Evolutionary conservation across 2,329 filamentous ascomycete species (phyloP).

Genomic region (Clonostachys solani): DNA sequence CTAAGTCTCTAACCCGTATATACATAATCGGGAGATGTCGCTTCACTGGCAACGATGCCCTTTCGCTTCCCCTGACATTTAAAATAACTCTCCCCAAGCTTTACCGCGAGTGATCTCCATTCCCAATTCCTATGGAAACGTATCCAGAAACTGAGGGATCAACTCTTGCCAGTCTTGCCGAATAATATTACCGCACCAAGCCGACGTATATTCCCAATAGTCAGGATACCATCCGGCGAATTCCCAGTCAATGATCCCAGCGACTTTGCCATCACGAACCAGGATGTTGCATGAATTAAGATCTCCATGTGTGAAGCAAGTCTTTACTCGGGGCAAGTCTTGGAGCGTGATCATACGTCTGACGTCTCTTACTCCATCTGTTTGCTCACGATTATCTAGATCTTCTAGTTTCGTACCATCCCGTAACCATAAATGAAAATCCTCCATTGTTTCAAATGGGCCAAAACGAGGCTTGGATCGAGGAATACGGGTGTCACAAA

Average conservation of each 20-base stretch:
- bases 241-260: conserved; percentile 36
- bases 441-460: conserved; percentile 15
- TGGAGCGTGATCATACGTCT: conserved; percentile 8
- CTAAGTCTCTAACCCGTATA: not conserved
- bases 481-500: not conserved
- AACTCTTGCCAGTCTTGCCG: conserved; percentile 13
- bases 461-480: conserved; percentile 5
- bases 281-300: conserved; percentile 38
- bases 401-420: not conserved
- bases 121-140: conserved; percentile 6
- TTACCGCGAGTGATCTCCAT: conserved; percentile 9
- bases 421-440: conserved; percentile 16
- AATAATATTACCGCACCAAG: conserved; percentile 14
- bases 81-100: conserved; percentile 7
- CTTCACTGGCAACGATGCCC: not conserved
- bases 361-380: not conserved
- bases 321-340: conserved; percentile 3
- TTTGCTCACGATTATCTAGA: not conserved
- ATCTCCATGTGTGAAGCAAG: conserved; percentile 39
- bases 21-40: not conserved
- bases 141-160: conserved; percentile 11
- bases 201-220: conserved; percentile 26
- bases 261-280: conserved; percentile 28
- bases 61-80: not conserved
- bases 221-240: conserved; percentile 21